phyloP scores from a whole-genome alignment of 805 yeast genomes.

The Starmerella floris region DNA sequence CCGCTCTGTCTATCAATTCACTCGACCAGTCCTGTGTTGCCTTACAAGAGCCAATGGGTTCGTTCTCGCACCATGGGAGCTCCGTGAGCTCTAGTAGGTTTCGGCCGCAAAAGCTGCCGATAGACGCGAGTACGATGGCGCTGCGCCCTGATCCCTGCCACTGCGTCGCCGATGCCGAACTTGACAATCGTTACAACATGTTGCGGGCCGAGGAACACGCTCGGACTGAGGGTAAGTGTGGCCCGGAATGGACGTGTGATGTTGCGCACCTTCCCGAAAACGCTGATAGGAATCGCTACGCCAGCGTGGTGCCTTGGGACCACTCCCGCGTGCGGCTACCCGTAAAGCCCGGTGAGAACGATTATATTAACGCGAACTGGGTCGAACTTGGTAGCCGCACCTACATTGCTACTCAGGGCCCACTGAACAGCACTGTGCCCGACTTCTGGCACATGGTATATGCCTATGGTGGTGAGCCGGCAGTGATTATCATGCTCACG shows the following conservation, averaged over 20 bases:
- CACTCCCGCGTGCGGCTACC: conserved; percentile 39
- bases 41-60: no score
- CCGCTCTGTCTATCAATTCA: no score
- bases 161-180: conserved; percentile 21
- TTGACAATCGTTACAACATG: conserved; percentile 22
- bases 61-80: neutral
- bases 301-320: conserved; percentile 55
- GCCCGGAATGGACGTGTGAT: conserved; percentile 19
- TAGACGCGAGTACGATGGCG: conserved; percentile 16
- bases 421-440: conserved; percentile 53
- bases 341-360: conserved; percentile 27
- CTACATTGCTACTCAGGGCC: conserved; percentile 81
- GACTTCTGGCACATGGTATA: conserved; percentile 77
- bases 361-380: conserved; percentile 83
- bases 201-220: conserved; percentile 25
- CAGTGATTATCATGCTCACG: conserved; percentile 59
- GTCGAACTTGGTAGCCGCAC: conserved; percentile 33
- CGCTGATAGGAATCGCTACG: conserved; percentile 40
- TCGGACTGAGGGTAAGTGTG: conserved; percentile 22
- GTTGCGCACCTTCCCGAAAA: conserved; percentile 21
- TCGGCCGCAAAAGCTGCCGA: conserved; percentile 15
- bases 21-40: no score
- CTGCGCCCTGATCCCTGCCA: conserved; percentile 20
- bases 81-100: conserved; percentile 1
- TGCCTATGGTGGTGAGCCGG: conserved; percentile 54